Percentiles rank a stretch among this genome's conserved stretches.
phyloP scores from a whole-genome alignment of 2,329 filamentous ascomycete genomes.

The Fusarium zealandicum region DNA sequence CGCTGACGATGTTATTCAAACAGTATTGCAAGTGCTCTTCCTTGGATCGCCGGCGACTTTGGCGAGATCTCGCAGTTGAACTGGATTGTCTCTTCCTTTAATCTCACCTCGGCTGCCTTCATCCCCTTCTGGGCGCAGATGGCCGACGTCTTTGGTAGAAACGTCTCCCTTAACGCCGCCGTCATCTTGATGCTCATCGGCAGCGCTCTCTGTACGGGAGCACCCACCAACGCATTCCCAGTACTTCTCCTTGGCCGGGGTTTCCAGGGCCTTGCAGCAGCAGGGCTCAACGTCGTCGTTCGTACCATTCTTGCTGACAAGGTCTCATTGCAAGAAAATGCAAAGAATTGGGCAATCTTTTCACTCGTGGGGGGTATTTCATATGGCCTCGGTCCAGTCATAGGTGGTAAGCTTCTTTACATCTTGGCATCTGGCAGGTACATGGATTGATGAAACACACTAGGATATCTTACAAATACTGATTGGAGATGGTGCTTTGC shows the following conservation, averaged over 20 bases:
- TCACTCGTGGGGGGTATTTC: conserved; percentile 65
- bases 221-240: conserved; percentile 60
- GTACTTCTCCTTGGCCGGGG: conserved; percentile 69
- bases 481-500: conserved; percentile 74
- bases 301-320: conserved; percentile 71
- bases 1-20: conserved; percentile 6
- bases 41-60: conserved; percentile 70
- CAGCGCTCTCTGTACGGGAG: conserved; percentile 66
- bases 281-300: conserved; percentile 67
- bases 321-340: conserved; percentile 67
- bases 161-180: conserved; percentile 63
- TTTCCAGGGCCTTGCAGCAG: conserved; percentile 67
- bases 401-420: conserved; percentile 54
- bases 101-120: conserved; percentile 70
- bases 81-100: conserved; percentile 75
- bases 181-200: conserved; percentile 66
- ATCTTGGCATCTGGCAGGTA: background rate
- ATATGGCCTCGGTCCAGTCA: conserved; percentile 67
- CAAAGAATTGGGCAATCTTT: conserved; percentile 68
- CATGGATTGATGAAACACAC: background rate
- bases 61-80: conserved; percentile 65
- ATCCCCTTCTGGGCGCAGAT: conserved; percentile 71
- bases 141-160: conserved; percentile 70
- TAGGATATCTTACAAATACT: conserved; percentile 57
- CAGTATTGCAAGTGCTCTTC: conserved; percentile 48